Evolutionary conservation across 805 yeast genomes (phyloP), one percentile per base, ranked within the genome.

Genomic region (Wickerhamomyces queroliae): DNA sequence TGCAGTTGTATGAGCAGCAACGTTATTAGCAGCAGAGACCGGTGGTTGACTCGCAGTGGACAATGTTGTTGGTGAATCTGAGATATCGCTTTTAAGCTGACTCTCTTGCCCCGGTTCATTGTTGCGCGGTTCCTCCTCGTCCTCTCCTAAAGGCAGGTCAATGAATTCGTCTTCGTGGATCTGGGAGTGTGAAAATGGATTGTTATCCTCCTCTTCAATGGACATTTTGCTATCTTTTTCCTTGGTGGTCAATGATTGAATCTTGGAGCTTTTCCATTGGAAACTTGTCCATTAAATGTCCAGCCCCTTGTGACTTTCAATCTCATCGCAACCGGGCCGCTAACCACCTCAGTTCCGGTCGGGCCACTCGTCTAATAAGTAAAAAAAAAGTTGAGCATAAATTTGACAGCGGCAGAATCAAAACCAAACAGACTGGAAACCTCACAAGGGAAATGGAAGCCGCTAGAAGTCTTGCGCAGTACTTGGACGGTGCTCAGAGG

Each of bases 161-260:
- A 56, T 53, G 44, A 55, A 55, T 12, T 44, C 56, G 31, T 54
- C 58, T 17, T 48, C 49, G 3, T 31, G 19, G 21, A 23, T 17
- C 18, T 36, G 38, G 2, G 49, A 30, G n/a, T 48, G 44, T 1
- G 51, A 44, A 21, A 46, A 43, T 2, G 58, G 56, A 33, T 51
- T 52, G 48, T 54, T 52, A 22, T 54, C 56, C 23, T 52, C 58
- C 7, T 54, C 56, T 20, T 43, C 49, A 15, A 50, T 16, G 2
- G 49, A 40, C 53, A 49, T 49, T 35, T 33, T 27, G 35, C 19
- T 30, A 8, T 25, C 30, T 13, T 17, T 18, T 17, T 34, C 36
- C 16, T 32, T 31, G 32, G 32, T 28, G 16, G 9, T 8, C 11
- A 28, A 15, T 15, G 8, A 9, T 28, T 12, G 9, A 8, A 11